Conservation (phyloP, 2,329 filamentous ascomycete species). For the Pseudocercospora ulei region DNA sequence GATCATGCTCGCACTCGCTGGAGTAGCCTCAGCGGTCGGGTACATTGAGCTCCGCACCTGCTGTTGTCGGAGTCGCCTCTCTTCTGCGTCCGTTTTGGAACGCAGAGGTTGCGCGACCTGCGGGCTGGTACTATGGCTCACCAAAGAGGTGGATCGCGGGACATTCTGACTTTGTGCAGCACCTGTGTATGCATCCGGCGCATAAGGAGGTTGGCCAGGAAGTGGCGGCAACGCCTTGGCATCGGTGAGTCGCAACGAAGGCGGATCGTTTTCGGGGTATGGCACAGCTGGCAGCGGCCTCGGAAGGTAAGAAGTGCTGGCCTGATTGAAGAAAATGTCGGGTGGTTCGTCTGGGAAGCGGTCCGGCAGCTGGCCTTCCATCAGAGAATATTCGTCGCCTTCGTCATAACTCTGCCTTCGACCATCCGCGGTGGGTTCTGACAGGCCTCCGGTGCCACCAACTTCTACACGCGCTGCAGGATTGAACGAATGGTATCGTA, state of each 20-base stretch:
- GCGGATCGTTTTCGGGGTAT: slow-evolving; percentile 44
- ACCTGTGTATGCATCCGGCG: slow-evolving; percentile 25
- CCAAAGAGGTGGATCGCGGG: slow-evolving; percentile 69
- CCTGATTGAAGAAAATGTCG: slow-evolving; percentile 90
- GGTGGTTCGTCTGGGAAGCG: slow-evolving; percentile 53
- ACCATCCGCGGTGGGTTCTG: slow-evolving; percentile 55
- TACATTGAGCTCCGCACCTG: slow-evolving; percentile 35
- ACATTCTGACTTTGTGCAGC: slow-evolving; percentile 38
- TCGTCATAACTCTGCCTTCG: slow-evolving; percentile 82
- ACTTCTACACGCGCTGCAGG: slow-evolving; percentile 69
- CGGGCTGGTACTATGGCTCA: slow-evolving; percentile 71
- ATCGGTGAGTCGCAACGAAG: slow-evolving; percentile 19
- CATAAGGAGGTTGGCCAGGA: slow-evolving; percentile 21
- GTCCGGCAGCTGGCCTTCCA: slow-evolving; percentile 37
- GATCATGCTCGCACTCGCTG: slow-evolving; percentile 27
- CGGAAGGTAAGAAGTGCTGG: slow-evolving; percentile 47
- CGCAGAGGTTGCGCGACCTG: slow-evolving; percentile 71
- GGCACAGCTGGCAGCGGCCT: slow-evolving; percentile 55
- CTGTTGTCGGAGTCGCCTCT: slow-evolving; percentile 46
- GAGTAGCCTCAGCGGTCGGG: slow-evolving; percentile 37
- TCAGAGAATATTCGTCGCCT: slow-evolving; percentile 61
- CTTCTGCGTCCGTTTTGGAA: slow-evolving; percentile 88
- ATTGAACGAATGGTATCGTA: slow-evolving; percentile 48
- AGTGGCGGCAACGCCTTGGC: slow-evolving; percentile 17
- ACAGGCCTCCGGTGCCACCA: slow-evolving; percentile 78